These are phyloP conservation scores for Fusarium nygamai DNA, from an alignment of 2,329 filamentous ascomycete species.

Conservation along the genomic window DNA sequence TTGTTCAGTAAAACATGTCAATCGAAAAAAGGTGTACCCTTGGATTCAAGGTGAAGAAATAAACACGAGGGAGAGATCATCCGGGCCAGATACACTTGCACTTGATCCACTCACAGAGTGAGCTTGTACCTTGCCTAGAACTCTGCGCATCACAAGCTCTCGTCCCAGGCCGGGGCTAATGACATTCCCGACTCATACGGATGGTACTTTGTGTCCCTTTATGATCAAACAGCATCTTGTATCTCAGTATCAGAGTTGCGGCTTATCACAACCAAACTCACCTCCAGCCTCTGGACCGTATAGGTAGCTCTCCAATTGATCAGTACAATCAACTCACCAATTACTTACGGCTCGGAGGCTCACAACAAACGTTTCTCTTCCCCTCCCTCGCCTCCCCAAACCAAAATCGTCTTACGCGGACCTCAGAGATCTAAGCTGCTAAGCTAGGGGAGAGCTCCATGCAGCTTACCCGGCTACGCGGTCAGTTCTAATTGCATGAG, in stretches of 20 bases:
- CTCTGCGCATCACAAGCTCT: slow-evolving; percentile 16
- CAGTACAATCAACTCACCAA: background rate
- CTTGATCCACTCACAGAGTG: slow-evolving; percentile 9
- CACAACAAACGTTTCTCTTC: background rate
- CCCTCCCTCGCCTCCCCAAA: slow-evolving; percentile 7
- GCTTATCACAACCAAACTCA: background rate
- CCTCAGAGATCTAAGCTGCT: slow-evolving; percentile 3
- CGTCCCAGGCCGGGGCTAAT: background rate
- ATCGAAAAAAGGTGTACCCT: background rate
- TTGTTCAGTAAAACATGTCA: background rate
- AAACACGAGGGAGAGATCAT: slow-evolving; percentile 11
- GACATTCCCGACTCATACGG: background rate
- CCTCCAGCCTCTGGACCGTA: background rate
- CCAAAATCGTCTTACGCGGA: slow-evolving; percentile 13
- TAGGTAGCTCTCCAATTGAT: background rate
- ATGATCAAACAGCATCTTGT: background rate
- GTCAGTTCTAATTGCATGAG: background rate
- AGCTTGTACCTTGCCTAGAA: slow-evolving; percentile 21
- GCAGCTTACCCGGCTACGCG: slow-evolving; percentile 14
- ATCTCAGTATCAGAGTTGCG: background rate
- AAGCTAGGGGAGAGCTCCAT: slow-evolving; percentile 6
- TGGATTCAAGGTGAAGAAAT: slow-evolving; percentile 5
- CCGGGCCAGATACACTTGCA: slow-evolving; percentile 4
- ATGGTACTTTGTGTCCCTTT: slow-evolving; percentile 1
- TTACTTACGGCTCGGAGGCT: background rate